These are phyloP conservation scores for Fraxinus platypoda DNA, from an alignment of 305 asterid genomes.

Conservation along the genomic window DNA sequence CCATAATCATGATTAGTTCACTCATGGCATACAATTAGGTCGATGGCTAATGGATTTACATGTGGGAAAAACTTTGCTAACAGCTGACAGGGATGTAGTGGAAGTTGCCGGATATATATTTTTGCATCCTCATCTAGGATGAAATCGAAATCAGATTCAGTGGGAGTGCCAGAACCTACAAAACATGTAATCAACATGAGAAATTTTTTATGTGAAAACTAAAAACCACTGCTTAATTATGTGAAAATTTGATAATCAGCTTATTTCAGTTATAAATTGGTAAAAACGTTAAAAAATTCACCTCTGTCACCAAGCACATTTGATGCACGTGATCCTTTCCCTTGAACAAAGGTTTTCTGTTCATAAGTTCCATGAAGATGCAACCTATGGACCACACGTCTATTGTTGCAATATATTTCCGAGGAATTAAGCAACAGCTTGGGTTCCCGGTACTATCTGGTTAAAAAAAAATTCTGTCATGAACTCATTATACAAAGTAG, in stretches of 20 bases:
- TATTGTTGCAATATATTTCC: conserved; percentile 66
- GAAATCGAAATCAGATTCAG: conserved; percentile 74
- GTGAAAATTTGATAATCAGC: background rate
- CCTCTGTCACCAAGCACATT: conserved; percentile 84
- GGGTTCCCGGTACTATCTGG: conserved; percentile 94
- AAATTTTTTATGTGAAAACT: background rate
- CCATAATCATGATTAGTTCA: background rate
- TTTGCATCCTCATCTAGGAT: conserved; percentile 74
- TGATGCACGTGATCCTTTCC: conserved; percentile 95
- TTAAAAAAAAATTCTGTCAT: conserved; percentile 94
- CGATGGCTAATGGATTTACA: conserved; percentile 77
- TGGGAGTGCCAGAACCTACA: conserved; percentile 86
- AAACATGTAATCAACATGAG: conserved; percentile 1
- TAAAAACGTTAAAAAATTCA: conserved; percentile 13
- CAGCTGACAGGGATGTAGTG: conserved; percentile 71
- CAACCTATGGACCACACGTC: conserved; percentile 99
- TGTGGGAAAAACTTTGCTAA: conserved; percentile 68
- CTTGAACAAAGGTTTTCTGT: conserved; percentile 74
- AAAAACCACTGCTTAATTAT: background rate
- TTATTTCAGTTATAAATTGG: background rate
- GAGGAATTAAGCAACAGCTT: conserved; percentile 78
- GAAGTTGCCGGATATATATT: conserved; percentile 77
- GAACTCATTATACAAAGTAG: conserved; percentile 65
- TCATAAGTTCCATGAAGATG: conserved; percentile 95
- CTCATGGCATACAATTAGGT: conserved; percentile 45